Percentiles rank a stretch among this genome's conserved stretches.
These are phyloP conservation scores for Glaciozyma martinii DNA, from an alignment of 768 basidiomycete genomes.

Conservation along the genomic window DNA sequence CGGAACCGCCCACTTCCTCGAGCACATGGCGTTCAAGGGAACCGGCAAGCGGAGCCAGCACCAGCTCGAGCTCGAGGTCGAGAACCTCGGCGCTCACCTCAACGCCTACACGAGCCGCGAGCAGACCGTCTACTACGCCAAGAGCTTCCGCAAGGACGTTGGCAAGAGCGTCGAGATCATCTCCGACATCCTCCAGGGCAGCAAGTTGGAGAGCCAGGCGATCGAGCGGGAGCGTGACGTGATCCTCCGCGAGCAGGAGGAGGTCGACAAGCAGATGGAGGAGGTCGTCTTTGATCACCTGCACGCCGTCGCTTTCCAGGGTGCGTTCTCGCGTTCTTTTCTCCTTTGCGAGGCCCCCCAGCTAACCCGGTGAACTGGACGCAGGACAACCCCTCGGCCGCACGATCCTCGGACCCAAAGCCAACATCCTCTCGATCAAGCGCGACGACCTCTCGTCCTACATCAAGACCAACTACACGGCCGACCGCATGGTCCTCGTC, in stretches of 20 bases:
- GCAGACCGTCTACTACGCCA: slow-evolving; percentile 98
- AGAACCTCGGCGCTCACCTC: slow-evolving; percentile 92
- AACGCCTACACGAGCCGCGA: slow-evolving; percentile 98
- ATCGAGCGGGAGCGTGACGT: slow-evolving; percentile 95
- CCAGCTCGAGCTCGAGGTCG: slow-evolving; percentile 87
- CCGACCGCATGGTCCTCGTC: slow-evolving; percentile 97
- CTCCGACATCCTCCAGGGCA: slow-evolving; percentile 94
- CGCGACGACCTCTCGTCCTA: slow-evolving; percentile 78
- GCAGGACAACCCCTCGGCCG: slow-evolving; percentile 88
- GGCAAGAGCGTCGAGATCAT: slow-evolving; percentile 87
- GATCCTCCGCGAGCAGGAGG: slow-evolving; percentile 93
- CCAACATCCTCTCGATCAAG: slow-evolving; percentile 90
- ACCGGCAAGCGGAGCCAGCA: slow-evolving; percentile 81
- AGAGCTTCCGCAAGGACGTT: slow-evolving; percentile 95
- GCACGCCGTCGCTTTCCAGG: slow-evolving; percentile 92
- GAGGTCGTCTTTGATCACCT: slow-evolving; percentile 98
- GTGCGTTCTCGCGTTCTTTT: slow-evolving; percentile 47
- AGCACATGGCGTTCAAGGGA: slow-evolving; percentile 98
- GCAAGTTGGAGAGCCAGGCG: slow-evolving; percentile 74
- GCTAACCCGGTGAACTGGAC: background rate
- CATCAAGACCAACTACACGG: slow-evolving; percentile 96
- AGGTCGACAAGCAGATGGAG: slow-evolving; percentile 96
- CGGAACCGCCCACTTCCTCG: slow-evolving; percentile 96
- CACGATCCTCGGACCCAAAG: slow-evolving; percentile 93
- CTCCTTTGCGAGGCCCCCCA: background rate